These are phyloP conservation scores for Vairimorpha necatrix DNA, from an alignment of 371 early-diverging fungal species.

Conservation along the genomic window DNA sequence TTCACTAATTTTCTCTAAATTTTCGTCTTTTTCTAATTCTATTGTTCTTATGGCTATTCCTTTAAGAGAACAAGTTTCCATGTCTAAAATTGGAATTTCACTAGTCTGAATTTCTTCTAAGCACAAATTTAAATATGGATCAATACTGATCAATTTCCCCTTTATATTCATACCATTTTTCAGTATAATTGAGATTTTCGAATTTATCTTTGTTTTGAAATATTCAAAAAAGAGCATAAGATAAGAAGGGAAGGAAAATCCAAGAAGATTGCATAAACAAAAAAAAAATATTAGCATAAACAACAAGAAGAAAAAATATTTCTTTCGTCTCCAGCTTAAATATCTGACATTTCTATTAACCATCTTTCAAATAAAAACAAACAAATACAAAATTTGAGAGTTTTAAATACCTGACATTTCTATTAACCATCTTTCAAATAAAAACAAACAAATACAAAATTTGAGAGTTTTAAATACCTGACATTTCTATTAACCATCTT, in stretches of 20 bases:
- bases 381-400: too few relatives aligned
- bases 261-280: too few relatives aligned
- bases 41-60: slow-evolving; percentile 47
- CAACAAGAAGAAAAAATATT: too few relatives aligned
- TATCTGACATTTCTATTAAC: too few relatives aligned
- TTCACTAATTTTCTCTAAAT: slow-evolving; percentile 21
- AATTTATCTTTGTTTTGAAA: slow-evolving; percentile 92
- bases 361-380: too few relatives aligned
- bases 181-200: slow-evolving; percentile 85
- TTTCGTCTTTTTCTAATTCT: slow-evolving; percentile 11
- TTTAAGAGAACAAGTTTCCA: slow-evolving; percentile 34
- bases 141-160: slow-evolving; percentile 84
- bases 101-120: slow-evolving; percentile 67
- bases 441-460: background rate
- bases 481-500: too few relatives aligned
- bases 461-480: too few relatives aligned
- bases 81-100: background rate
- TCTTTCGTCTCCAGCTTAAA: too few relatives aligned
- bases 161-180: slow-evolving; percentile 88
- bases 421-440: too few relatives aligned
- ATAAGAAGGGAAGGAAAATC: background rate
- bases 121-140: slow-evolving; percentile 93
- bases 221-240: slow-evolving; percentile 90
- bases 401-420: too few relatives aligned
- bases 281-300: too few relatives aligned